phyloP scores from a whole-genome alignment of 352 stramenopile species.

The Halophytophthora batemanensis region DNA sequence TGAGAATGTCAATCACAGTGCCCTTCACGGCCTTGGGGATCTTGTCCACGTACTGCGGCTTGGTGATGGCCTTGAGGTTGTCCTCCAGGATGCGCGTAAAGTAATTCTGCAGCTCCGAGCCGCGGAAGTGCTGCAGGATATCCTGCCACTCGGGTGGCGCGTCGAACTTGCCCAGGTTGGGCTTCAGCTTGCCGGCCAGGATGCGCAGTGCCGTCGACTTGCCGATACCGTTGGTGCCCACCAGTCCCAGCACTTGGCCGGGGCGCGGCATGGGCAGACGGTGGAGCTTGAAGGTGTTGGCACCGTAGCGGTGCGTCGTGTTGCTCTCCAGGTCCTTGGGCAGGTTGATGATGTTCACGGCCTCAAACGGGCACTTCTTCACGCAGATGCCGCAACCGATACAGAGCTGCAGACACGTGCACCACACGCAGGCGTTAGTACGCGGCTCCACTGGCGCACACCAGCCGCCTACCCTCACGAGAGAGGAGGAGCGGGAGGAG shows the following conservation, averaged over 20 bases:
- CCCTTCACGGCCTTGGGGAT: conserved; percentile 97
- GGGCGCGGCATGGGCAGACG: conserved; percentile 97
- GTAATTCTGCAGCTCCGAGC: conserved; percentile 99
- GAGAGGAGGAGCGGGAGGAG: no score
- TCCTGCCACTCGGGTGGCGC: conserved; percentile 98
- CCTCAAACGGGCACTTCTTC: conserved; percentile 99
- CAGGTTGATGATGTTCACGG: conserved; percentile 99
- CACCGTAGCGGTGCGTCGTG: conserved; percentile 99
- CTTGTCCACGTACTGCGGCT: conserved; percentile 99
- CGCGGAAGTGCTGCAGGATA: conserved; percentile 98
- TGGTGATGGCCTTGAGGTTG: conserved; percentile 99
- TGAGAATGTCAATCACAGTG: conserved; percentile 93
- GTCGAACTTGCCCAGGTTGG: conserved; percentile 97
- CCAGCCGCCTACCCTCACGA: no score
- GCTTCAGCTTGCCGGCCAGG: conserved; percentile 98
- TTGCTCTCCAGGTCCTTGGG: conserved; percentile 98
- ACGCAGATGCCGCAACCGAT: conserved; percentile 99
- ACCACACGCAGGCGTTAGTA: no score
- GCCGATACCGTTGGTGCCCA: conserved; percentile 99
- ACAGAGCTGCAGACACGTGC: conserved; percentile 84
- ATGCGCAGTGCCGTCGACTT: conserved; percentile 99
- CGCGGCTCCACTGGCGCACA: no score
- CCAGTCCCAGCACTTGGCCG: conserved; percentile 97
- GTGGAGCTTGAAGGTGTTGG: conserved; percentile 99
- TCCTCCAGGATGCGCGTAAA: conserved; percentile 99